phyloP scores from a whole-genome alignment of 169 alveolate genomes.

The Toxoplasma gondii region DNA sequence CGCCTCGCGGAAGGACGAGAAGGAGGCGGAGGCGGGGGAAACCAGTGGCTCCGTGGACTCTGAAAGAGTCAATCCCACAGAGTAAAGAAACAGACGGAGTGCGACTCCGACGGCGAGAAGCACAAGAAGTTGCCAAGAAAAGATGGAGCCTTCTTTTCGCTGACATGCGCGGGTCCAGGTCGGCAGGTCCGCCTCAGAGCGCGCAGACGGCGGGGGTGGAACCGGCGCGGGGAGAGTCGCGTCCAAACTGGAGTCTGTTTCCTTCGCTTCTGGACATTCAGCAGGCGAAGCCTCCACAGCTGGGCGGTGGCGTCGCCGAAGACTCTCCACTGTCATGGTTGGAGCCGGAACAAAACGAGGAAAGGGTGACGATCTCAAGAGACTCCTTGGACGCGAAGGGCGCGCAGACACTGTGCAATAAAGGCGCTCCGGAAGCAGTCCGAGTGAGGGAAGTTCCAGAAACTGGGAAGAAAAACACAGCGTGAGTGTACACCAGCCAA shows the following conservation, averaged over 20 bases:
- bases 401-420: too few relatives aligned
- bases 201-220: background rate
- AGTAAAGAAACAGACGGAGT: constrained; percentile 15
- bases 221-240: background rate
- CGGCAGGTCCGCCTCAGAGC: background rate
- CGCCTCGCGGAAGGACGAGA: constrained; percentile 32
- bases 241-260: background rate
- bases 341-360: too few relatives aligned
- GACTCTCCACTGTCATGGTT: background rate
- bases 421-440: too few relatives aligned
- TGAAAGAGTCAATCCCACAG: background rate
- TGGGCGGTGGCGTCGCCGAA: background rate
- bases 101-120: background rate
- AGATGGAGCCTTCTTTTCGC: background rate
- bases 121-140: background rate
- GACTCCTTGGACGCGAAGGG: too few relatives aligned
- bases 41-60: background rate
- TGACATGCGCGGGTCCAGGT: background rate
- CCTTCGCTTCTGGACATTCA: background rate
- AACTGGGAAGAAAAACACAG: too few relatives aligned
- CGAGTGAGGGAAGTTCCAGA: too few relatives aligned
- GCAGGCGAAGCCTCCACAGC: background rate
- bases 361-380: too few relatives aligned
- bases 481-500: too few relatives aligned
- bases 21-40: constrained; percentile 5